Base-by-base conservation (phyloP, 108 stramenopile species). In the Fragilaria radians region DNA sequence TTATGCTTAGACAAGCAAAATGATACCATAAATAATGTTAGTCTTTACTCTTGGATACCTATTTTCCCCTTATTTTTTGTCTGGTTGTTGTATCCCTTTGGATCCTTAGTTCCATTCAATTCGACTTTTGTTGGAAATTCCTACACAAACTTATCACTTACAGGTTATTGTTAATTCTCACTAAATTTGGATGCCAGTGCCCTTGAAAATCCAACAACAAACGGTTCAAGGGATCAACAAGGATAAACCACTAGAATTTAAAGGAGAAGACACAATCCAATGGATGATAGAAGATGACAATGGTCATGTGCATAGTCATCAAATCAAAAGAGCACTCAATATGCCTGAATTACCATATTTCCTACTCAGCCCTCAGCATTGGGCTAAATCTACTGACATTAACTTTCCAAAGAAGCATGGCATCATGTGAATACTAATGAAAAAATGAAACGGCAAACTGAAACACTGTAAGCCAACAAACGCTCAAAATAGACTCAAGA, bases 281-380 rank as follows among this genome's bases (percentile, higher is more conserved):
- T 59, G 59, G 46, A 28, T 17, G 24, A 27, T 46, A 1, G 59
- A 59, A 28, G 59, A 59, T 28, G 46, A 59, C 28, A 1, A 47
- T 24, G 59, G 59, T 3, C 2, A 17, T 22, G 23, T 46, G 1
- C 59, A 59, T 46, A 46, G 17, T 19, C 1, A 47, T 19, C 19
- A 26, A n/a, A 47, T 59, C 17, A 42, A 22, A 1, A 46, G 33
- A 3, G 24, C 33, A 4, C 33, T 57, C 21, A 33, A 32, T 24
- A 19, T 31, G 1, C 31, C 55, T 1, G 2, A 3, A 24, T 19
- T 32, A 2, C 45, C 59, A 4, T 5, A 27, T 3, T 24, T 42
- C 25, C 28, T 59, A n/a, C 28, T 59, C 14, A 47, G 26, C 18
- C 59, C 59, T 1, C 59, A 59, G 28, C 55, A 57, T 34, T 33